These are phyloP conservation scores for Sporothrix pseudoabietina DNA, from an alignment of 2,329 filamentous ascomycete genomes.

Conservation along the genomic window DNA sequence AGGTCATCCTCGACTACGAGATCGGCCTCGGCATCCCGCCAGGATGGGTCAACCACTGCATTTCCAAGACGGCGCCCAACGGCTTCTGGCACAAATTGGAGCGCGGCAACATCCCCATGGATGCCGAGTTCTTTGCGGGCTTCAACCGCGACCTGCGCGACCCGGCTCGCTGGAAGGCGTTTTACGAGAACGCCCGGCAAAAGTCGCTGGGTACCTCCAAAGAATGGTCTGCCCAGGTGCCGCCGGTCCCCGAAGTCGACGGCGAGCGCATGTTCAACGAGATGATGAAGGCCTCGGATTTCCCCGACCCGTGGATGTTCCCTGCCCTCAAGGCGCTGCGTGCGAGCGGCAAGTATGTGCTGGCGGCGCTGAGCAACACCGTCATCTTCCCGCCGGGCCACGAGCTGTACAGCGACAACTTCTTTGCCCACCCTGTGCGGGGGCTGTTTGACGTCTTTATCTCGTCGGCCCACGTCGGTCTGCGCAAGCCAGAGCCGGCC, in stretches of 20 bases:
- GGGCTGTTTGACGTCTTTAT: constrained; percentile 83
- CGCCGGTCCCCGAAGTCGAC: constrained; percentile 72
- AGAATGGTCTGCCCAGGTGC: constrained; percentile 47
- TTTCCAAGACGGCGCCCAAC: constrained; percentile 73
- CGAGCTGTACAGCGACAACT: constrained; percentile 60
- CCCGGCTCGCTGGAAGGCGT: constrained; percentile 68
- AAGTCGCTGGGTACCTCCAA: constrained; percentile 28
- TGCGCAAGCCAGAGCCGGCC: constrained; percentile 81
- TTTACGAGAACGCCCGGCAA: constrained; percentile 48
- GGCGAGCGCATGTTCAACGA: constrained; percentile 80
- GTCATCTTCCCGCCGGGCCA: constrained; percentile 80
- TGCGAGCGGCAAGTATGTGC: constrained; percentile 63
- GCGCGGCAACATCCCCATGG: constrained; percentile 75
- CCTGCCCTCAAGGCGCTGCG: constrained; percentile 74
- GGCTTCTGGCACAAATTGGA: constrained; percentile 91
- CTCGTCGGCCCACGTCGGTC: constrained; percentile 79
- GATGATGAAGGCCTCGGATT: constrained; percentile 78
- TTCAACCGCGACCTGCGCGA: constrained; percentile 76
- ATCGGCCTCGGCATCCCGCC: constrained; percentile 71
- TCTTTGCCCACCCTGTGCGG: constrained; percentile 59
- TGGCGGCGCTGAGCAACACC: constrained; percentile 89
- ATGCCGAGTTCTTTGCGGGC: constrained; percentile 71
- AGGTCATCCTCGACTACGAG: constrained; percentile 92
- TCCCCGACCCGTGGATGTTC: constrained; percentile 83
- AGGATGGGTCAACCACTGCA: constrained; percentile 90